Evolutionary conservation across 2,329 filamentous ascomycete species (phyloP), one percentile per base, ranked within the genome.

Genomic region (Trichophaea hybrida): DNA sequence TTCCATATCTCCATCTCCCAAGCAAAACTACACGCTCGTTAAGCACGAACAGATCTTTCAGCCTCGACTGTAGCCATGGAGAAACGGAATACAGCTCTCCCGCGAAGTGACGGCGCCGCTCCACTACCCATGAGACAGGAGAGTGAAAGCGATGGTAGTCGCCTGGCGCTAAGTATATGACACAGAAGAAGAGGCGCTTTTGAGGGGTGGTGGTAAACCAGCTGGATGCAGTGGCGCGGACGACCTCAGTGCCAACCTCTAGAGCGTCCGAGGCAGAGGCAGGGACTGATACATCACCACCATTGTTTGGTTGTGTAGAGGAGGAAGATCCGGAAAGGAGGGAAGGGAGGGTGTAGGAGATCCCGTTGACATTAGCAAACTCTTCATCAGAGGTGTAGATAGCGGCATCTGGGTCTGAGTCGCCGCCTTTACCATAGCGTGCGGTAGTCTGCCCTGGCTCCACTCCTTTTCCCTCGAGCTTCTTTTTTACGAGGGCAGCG

Each of bases 81-180:
- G 88, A 94, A 4, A 98, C 93, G 57, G 85, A 91, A 76, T 87
- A 98, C 6, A 98, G 78, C 73, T 98, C 94, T 60, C 93, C 93
- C 0, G 93, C 90, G 71, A 98, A 98, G 75, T 98, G 93, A n/a
- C 93, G 86, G 48, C 94, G 83, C 65, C 84, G 84, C 73, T 96
- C 87, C 37, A 93, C 93, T 13, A 98, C 89, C 93, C 93, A 98
- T 67, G 88, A 86, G 1, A 88, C 84, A 0, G 93, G 93, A 1
- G 88, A 94, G 75, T 98, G 94, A 76, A 97, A 98, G 65, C 91
- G 87, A 75, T 98, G 93, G 75, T 98, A 98, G 75, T 98, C 94
- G 54, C 93, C 93, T 0, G 93, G 93, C 0, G 94, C 93, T 48
- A 98, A 82, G 74, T 98, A 98, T 69, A 98, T 83, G 64, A 98